These are phyloP conservation scores for Acacia melanoxylon DNA, from an alignment of 306 rosid genomes.

Conservation along the genomic window DNA sequence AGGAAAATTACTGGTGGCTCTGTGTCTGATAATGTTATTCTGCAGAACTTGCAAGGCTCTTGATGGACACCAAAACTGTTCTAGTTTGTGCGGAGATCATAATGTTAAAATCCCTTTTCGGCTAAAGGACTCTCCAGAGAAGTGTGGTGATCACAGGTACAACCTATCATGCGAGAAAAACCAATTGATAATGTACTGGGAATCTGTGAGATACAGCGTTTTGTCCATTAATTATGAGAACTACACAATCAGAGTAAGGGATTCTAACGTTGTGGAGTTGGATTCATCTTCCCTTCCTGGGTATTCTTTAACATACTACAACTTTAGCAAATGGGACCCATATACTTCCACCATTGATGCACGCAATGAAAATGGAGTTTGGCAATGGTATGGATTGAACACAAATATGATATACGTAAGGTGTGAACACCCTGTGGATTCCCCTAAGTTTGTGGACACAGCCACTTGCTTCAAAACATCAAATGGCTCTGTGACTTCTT, in stretches of 20 bases:
- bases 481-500: not conserved
- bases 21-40: not conserved
- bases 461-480: not conserved
- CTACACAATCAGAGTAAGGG: slow-evolving; percentile 1
- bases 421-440: not conserved
- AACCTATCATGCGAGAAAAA: not conserved
- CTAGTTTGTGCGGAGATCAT: slow-evolving; percentile 3
- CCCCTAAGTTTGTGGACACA: not conserved
- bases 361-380: not conserved
- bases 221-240: not conserved
- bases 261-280: not conserved
- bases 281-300: not conserved
- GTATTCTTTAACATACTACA: not conserved
- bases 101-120: slow-evolving; percentile 34
- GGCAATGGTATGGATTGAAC: not conserved
- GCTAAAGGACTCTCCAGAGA: not conserved
- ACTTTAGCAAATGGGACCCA: not conserved
- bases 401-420: not conserved
- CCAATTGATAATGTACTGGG: not conserved
- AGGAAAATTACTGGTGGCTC: not conserved
- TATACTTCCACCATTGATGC: not conserved
- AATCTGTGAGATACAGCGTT: not conserved
- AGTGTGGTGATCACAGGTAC: not conserved
- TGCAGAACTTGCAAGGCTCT: not conserved
- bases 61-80: not conserved